Conservation (phyloP, 78 protist species). For the Acrasis kona region DNA sequence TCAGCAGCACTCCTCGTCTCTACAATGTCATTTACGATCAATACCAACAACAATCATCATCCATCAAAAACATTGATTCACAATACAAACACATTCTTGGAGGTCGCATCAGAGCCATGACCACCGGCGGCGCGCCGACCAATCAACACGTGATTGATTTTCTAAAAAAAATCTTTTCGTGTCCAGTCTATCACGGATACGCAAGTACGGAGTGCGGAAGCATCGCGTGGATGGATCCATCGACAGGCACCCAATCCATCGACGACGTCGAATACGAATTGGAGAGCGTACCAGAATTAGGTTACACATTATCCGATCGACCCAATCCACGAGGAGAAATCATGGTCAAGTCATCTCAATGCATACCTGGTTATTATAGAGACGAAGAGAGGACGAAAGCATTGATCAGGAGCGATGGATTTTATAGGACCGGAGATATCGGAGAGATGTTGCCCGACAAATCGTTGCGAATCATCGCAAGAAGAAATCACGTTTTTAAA, state of each 20-base stretch:
- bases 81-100: neutral
- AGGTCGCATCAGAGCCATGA: neutral
- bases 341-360: neutral
- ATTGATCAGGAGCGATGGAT: neutral
- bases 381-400: neutral
- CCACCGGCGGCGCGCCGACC: neutral
- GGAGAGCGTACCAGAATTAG: neutral
- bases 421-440: constrained; percentile 3
- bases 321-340: constrained; percentile 26
- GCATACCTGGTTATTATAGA: neutral
- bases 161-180: neutral
- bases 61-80: neutral
- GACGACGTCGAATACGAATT: neutral
- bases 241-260: neutral
- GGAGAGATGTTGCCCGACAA: neutral
- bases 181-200: neutral
- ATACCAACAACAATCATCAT: neutral
- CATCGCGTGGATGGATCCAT: neutral
- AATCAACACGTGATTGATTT: neutral
- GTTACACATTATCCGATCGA: neutral
- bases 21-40: neutral
- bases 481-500: constrained; percentile 1
- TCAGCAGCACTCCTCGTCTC: neutral
- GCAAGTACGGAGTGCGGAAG: neutral
- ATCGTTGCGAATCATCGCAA: constrained; percentile 3